phyloP scores from a whole-genome alignment of 179 eudicot species.

The Carnegiea gigantea region DNA sequence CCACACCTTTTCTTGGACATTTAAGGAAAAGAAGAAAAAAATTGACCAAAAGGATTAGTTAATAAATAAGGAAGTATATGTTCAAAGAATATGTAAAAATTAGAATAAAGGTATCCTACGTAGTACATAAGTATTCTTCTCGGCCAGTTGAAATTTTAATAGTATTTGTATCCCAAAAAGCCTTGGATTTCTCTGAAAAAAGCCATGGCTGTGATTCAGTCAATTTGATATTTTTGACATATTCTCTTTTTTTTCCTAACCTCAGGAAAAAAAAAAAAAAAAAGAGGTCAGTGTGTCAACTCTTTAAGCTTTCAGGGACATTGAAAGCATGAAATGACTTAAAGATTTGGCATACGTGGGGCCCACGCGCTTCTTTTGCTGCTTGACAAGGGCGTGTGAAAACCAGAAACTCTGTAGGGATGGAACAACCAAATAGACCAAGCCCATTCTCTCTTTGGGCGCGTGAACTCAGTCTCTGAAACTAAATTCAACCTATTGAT shows the following conservation, averaged over 20 bases:
- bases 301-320: constrained; percentile 33
- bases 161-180: not conserved
- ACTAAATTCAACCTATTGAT: constrained; percentile 9
- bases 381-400: constrained; percentile 27
- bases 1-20: constrained; percentile 14
- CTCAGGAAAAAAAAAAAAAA: constrained; percentile 8
- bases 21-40: constrained; percentile 1
- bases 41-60: not conserved
- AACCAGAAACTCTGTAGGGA: constrained; percentile 10
- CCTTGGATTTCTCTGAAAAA: constrained; percentile 17
- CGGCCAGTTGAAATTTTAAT: constrained; percentile 17
- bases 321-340: constrained; percentile 16
- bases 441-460: constrained; percentile 15
- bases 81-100: constrained; percentile 12
- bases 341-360: constrained; percentile 26
- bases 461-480: constrained; percentile 19
- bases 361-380: constrained; percentile 30
- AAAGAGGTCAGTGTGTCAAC: constrained; percentile 32
- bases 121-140: not conserved
- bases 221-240: constrained; percentile 26
- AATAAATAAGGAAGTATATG: constrained; percentile 11
- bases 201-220: constrained; percentile 28
- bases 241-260: constrained; percentile 18
- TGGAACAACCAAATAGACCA: not conserved
- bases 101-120: constrained; percentile 22